Base-by-base conservation (phyloP, 495 filamentous ascomycete genomes). In the Daldinia bambusicola region DNA sequence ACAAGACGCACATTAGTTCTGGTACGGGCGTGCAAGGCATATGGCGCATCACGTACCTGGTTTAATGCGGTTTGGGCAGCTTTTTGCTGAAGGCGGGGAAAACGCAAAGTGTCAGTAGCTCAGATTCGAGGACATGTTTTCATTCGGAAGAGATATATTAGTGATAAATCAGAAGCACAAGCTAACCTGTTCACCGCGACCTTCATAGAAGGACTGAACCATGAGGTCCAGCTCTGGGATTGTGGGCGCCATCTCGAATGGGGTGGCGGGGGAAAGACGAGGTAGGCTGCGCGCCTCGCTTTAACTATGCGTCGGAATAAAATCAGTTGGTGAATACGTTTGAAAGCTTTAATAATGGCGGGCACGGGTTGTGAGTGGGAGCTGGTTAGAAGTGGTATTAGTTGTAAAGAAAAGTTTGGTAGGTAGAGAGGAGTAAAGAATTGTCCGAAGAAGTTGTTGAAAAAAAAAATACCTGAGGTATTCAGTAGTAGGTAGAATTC, bases 201-300 rank as follows among this genome's bases (percentile, higher is more conserved):
- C 95, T 83, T 98, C 95, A 71, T 96, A 98, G 84, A 99, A 98
- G 81, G 92, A 90, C 70, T 91, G 94, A 86, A 98, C 94, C 66
- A 93, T 97, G 77, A 88, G 89, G 89, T 99, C 95, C 82, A 99
- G 85, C 86, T 99, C 96, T 78, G 89, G 88, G 76, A 99, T 94
- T 70, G 90, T 82, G 72, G 86, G 80, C 74, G 86, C 82, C 84
- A 86, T 87, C 74, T 80, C 55, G 61, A 71, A 67, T 43, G 56
- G 36, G 53, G 63, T 70, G 51, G 72, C 67, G 40, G 67, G 61
- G 57, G 58, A 61, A 50, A 61, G 40, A 61, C 59, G 31, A 69
- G 58, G 67, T 71, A 77, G 75, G 75, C 75, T 77, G 64, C 68
- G 68, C 71, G 73, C 73, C 75, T 69, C 70, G 73, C 66, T 66